These are phyloP conservation scores for Santalum album DNA, from an alignment of 164 flowering plant genomes.

Conservation along the genomic window DNA sequence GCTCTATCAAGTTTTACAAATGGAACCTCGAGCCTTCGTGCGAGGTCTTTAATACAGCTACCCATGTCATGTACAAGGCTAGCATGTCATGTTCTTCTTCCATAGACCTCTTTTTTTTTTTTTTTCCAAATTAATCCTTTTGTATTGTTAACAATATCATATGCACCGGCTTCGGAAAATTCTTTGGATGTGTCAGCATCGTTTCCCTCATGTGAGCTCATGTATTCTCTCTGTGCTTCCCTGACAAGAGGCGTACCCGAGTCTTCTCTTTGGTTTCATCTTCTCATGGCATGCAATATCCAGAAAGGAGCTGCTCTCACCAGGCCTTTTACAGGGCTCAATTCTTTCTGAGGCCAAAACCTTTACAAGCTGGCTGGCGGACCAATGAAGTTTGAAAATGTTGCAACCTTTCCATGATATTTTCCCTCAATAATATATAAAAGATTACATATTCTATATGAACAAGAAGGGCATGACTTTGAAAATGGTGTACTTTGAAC, in stretches of 20 bases:
- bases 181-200: background rate
- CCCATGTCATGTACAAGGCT: background rate
- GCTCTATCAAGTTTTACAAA: background rate
- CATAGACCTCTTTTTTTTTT: background rate
- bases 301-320: no score
- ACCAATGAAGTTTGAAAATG: no score
- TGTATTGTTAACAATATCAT: background rate
- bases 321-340: background rate
- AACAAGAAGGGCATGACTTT: background rate
- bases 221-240: no score
- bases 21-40: background rate
- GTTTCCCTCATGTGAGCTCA: no score
- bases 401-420: no score
- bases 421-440: no score
- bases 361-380: no score
- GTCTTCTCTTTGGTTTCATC: background rate
- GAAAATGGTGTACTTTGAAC: background rate
- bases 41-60: background rate
- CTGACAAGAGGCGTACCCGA: no score
- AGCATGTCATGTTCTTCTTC: background rate
- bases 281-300: background rate
- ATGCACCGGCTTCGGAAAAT: background rate
- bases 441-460: no score
- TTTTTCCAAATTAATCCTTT: background rate
- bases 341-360: no score